Evolutionary conservation across 1,284 basidiomycete species (phyloP).

Genomic region (Rhodotorula mucilaginosa): DNA sequence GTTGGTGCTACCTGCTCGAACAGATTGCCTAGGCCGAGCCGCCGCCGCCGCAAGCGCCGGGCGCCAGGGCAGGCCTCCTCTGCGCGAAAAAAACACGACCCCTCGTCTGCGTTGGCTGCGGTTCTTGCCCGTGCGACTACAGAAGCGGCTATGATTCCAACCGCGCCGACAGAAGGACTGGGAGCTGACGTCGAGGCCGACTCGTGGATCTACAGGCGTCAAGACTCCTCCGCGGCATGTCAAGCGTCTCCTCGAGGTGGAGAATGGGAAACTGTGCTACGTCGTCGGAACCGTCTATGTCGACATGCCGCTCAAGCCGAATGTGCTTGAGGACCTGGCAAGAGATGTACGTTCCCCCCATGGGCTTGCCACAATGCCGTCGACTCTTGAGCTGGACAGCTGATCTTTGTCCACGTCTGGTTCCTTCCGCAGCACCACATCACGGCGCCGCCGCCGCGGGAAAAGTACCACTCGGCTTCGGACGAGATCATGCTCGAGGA

Average conservation of each 20-base stretch:
- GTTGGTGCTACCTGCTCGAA: too few species aligned
- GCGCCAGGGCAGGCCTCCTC: too few species aligned
- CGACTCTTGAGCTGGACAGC: neutral
- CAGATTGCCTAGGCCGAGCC: too few species aligned
- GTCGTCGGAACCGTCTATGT: slow-evolving; percentile 94
- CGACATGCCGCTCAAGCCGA: slow-evolving; percentile 97
- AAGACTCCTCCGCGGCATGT: slow-evolving; percentile 71
- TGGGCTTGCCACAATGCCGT: neutral
- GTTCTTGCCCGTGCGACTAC: too few species aligned
- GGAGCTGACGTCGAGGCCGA: neutral
- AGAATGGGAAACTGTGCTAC: slow-evolving; percentile 79
- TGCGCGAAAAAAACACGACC: too few species aligned
- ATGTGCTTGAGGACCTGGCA: slow-evolving; percentile 90
- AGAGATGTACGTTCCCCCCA: slow-evolving; percentile 66
- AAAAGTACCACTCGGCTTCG: slow-evolving; percentile 71
- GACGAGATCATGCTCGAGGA: slow-evolving; percentile 91
- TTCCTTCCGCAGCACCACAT: slow-evolving; percentile 69
- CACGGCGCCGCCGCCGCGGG: slow-evolving; percentile 70
- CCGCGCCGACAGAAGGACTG: too few species aligned
- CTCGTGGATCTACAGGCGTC: slow-evolving; percentile 7
- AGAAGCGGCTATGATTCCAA: too few species aligned
- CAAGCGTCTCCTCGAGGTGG: slow-evolving; percentile 81
- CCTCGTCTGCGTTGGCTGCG: too few species aligned
- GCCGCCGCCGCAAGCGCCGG: too few species aligned
- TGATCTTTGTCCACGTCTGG: too few species aligned